Evolutionary conservation across 2,329 filamentous ascomycete genomes (phyloP), one percentile per base, ranked within the genome.

Genomic region (Aaosphaeria pasadenensis): DNA sequence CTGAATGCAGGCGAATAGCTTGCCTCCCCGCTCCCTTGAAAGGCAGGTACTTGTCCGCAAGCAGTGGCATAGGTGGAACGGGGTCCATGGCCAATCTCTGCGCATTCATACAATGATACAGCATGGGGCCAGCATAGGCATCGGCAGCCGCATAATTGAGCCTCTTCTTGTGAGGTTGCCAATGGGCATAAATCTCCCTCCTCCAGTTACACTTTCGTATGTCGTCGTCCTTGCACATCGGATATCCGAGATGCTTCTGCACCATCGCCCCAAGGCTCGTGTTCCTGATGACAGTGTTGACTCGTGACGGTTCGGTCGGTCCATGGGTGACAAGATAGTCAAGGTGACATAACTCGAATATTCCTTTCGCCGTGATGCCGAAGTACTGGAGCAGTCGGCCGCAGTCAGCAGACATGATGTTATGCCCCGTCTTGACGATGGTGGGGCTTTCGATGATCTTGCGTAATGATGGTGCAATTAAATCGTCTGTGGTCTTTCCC

Each of bases 331-430:
- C 81, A 7, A 95, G 73, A 55, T 83, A 88, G 69, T 91, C 86
- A 28, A 96, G 71, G 63, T 95, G 87, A 64, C 88, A 92, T 6
- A 96, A 77, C 70, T 96, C 91, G 51, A 95, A 82, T 4, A 89
- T 73, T 0, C 88, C 88, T 43, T 75, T 78, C 1, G 84, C 75
- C 1, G 86, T 66, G 29, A 96, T 77, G 0, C 71, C 74, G 3
- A 96, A 77, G 53, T 75, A 82, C n/a, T 81, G 86, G 30, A 74
- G 77, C 9, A 96, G 62, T 30, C 90, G 82, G 2, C 82, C 86
- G 50, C 67, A 69, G 52, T 78, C 90, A 35, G 80, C 86, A 6
- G 38, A 47, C 57, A 81, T 80, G 56, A 96, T 87, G 45, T 79
- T 77, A 4, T 96, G 90, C 7, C 92, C 92, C 2, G 81, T 77